These are phyloP conservation scores for Zygoascus meyerae DNA, from an alignment of 1,139 yeast species.

Conservation along the genomic window DNA sequence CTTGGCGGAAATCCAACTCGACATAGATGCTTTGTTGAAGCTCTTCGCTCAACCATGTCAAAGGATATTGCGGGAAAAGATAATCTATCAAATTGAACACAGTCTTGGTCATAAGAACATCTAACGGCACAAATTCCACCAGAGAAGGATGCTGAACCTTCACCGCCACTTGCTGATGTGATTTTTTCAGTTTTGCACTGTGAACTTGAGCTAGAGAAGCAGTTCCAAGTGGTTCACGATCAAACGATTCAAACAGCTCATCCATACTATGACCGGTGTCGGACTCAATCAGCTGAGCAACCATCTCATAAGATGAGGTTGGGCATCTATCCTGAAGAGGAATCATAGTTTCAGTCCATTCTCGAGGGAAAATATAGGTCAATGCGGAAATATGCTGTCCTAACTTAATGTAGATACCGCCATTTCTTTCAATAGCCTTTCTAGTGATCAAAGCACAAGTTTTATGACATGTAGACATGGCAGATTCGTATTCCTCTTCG, in stretches of 20 bases:
- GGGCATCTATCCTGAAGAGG: conserved; percentile 94
- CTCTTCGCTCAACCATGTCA: conserved; percentile 92
- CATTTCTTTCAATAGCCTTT: conserved; percentile 73
- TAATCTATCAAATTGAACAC: conserved; percentile 71
- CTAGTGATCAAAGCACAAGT: conserved; percentile 76
- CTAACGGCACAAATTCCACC: conserved; percentile 84
- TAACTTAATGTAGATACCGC: conserved; percentile 87
- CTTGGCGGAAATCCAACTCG: conserved; percentile 82
- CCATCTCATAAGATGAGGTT: conserved; percentile 62
- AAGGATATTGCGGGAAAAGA: conserved; percentile 88
- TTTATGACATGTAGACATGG: conserved; percentile 58
- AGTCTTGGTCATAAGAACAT: conserved; percentile 66
- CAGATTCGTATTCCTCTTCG: conserved; percentile 47
- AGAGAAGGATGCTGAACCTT: conserved; percentile 91
- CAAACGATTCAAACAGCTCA: conserved; percentile 65
- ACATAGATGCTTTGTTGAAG: conserved; percentile 77
- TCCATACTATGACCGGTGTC: conserved; percentile 62
- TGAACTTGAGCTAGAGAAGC: conserved; percentile 98
- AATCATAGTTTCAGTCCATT: conserved; percentile 94
- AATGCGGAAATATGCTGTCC: conserved; percentile 94
- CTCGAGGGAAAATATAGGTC: conserved; percentile 82
- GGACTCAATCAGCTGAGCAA: conserved; percentile 53
- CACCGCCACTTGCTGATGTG: conserved; percentile 79
- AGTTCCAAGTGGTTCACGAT: conserved; percentile 78
- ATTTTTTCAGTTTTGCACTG: conserved; percentile 54